Conservation (phyloP, 202 grass and related monocot species). For the Carex sylvatica region DNA sequence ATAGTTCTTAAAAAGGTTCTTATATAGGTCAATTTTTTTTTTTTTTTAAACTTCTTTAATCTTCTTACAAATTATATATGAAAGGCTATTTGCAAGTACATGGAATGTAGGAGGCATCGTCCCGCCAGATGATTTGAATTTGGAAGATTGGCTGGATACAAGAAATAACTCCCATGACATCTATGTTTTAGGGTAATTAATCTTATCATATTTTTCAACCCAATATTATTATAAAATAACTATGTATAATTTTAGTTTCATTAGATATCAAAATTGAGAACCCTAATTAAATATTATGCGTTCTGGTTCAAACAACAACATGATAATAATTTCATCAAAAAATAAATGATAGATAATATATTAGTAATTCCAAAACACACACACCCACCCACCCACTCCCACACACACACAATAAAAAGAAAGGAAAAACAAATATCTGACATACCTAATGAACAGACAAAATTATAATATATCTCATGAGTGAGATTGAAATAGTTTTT, state of each 20-base stretch:
- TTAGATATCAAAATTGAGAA: neutral
- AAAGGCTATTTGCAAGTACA: conserved; percentile 78
- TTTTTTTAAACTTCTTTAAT: conserved; percentile 13
- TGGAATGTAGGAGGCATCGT: conserved; percentile 80
- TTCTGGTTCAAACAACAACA: neutral
- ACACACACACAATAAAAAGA: neutral
- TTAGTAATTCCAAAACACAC: neutral
- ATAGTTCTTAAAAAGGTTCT: neutral
- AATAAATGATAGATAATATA: no score
- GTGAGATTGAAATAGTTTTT: neutral
- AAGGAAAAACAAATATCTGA: neutral
- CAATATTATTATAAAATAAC: neutral
- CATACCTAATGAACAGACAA: neutral
- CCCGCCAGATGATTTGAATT: conserved; percentile 68
- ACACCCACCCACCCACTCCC: no score
- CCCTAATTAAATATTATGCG: neutral
- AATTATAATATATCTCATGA: neutral
- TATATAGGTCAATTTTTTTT: neutral
- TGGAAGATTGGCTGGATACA: conserved; percentile 71
- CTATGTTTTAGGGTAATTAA: conserved; percentile 61
- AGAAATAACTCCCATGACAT: conserved; percentile 62
- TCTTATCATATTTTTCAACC: neutral
- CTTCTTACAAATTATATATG: neutral
- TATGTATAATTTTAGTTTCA: neutral
- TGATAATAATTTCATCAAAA: neutral